Conservation (phyloP, 2,329 filamentous ascomycete genomes). For the Penicillium verrucosum region DNA sequence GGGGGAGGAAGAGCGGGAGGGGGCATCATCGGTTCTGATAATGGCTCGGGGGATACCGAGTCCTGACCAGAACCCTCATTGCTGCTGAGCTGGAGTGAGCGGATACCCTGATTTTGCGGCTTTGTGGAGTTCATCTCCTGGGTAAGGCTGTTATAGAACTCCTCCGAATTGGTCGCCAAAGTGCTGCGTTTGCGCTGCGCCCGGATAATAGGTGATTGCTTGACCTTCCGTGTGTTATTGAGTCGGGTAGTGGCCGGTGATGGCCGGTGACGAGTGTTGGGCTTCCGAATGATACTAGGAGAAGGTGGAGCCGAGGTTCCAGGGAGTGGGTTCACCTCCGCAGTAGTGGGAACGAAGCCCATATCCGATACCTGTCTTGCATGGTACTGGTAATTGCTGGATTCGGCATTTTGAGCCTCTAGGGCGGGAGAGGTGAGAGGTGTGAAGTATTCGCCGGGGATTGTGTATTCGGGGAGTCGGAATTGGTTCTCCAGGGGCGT, state of each 20-base stretch:
- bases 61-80: conserved; percentile 47
- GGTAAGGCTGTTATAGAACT: conserved; percentile 35
- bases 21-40: conserved; percentile 51
- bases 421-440: conserved; percentile 51
- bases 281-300: conserved; percentile 34
- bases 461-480: conserved; percentile 47
- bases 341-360: conserved; percentile 41
- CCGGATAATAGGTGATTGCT: conserved; percentile 46
- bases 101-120: conserved; percentile 26
- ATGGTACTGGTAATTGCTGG: conserved; percentile 36
- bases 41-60: conserved; percentile 49
- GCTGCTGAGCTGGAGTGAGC: conserved; percentile 36
- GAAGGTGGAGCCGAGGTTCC: conserved; percentile 26
- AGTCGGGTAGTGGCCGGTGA: conserved; percentile 34
- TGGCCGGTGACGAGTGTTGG: conserved; percentile 34
- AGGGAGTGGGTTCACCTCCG: conserved; percentile 38
- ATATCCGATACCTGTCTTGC: conserved; percentile 38
- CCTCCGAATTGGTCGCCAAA: conserved; percentile 34
- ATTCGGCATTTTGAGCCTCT: conserved; percentile 43
- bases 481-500: conserved; percentile 49
- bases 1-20: conserved; percentile 47
- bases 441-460: conserved; percentile 50
- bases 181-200: conserved; percentile 41
- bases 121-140: conserved; percentile 31
- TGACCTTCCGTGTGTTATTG: conserved; percentile 36